These are phyloP conservation scores for Hypoxylon lienhwacheense DNA, from an alignment of 495 filamentous ascomycete genomes.

Conservation along the genomic window DNA sequence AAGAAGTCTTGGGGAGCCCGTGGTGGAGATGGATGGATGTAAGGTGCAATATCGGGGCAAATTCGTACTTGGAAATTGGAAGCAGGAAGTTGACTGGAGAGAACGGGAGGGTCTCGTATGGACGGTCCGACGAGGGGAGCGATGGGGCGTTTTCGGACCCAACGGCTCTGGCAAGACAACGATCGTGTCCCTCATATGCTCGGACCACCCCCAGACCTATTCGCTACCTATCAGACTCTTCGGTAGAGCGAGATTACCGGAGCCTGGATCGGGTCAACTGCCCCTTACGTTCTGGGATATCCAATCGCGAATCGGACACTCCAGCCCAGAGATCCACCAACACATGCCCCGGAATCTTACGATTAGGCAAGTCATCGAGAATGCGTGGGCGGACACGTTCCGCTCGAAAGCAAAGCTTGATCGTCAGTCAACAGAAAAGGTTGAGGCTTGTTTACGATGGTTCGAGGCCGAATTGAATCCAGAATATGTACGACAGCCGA, in stretches of 20 bases:
- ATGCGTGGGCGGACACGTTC: slow-evolving; percentile 89
- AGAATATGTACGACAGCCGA: slow-evolving; percentile 10
- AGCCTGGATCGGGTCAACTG: slow-evolving; percentile 60
- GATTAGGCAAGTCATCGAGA: slow-evolving; percentile 73
- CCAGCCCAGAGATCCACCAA: slow-evolving; percentile 88
- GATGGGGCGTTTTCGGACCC: slow-evolving; percentile 89
- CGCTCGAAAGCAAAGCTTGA: slow-evolving; percentile 65
- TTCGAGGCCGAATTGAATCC: slow-evolving; percentile 76
- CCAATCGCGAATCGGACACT: slow-evolving; percentile 86
- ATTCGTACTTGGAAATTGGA: slow-evolving; percentile 75
- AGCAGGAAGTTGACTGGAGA: slow-evolving; percentile 54
- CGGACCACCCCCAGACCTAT: slow-evolving; percentile 94
- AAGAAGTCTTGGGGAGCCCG: slow-evolving; percentile 53
- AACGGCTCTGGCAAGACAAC: slow-evolving; percentile 95
- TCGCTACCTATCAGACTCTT: slow-evolving; percentile 84
- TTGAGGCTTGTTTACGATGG: slow-evolving; percentile 69
- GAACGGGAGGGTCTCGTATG: slow-evolving; percentile 68
- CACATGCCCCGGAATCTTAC: slow-evolving; percentile 84
- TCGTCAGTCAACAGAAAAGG: slow-evolving; percentile 53
- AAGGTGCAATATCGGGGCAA: slow-evolving; percentile 78
- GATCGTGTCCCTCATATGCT: slow-evolving; percentile 85
- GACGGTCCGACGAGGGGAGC: slow-evolving; percentile 77
- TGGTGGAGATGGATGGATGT: slow-evolving; percentile 87
- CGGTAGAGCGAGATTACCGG: slow-evolving; percentile 75
- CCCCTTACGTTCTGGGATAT: slow-evolving; percentile 91